A percentile compares a stretch with the other conserved stretches of the same genome.
Conservation (phyloP, 139 green algal species). For the Tetraselmis chui region DNA sequence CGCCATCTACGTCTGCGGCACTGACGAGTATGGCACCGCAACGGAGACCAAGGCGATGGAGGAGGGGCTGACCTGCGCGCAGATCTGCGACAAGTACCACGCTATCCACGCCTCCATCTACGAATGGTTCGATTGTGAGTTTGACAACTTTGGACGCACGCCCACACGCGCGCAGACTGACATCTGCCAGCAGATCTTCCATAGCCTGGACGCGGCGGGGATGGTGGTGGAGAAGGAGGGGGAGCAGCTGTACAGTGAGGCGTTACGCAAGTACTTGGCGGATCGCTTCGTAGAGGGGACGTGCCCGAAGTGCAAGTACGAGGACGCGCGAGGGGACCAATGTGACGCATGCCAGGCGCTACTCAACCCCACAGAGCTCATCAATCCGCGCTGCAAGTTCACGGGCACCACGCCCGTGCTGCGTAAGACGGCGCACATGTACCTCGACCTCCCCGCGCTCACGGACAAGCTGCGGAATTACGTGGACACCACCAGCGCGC, state of each 20-base stretch:
- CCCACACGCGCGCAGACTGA: slow-evolving; percentile 71
- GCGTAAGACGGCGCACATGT: slow-evolving; percentile 83
- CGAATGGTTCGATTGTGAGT: slow-evolving; percentile 92
- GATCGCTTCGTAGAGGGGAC: slow-evolving; percentile 90
- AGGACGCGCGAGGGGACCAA: slow-evolving; percentile 82
- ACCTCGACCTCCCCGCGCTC: slow-evolving; percentile 89
- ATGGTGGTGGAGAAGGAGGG: slow-evolving; percentile 58
- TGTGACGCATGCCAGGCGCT: slow-evolving; percentile 87
- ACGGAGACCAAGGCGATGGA: slow-evolving; percentile 98
- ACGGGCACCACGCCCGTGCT: slow-evolving; percentile 59
- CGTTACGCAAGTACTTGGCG: slow-evolving; percentile 85
- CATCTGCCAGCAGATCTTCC: slow-evolving; percentile 41
- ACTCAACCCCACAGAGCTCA: slow-evolving; percentile 90
- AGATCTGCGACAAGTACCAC: slow-evolving; percentile 99
- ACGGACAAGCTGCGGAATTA: slow-evolving; percentile 56
- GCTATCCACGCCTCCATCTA: slow-evolving; percentile 90
- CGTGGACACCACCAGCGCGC: slow-evolving; percentile 50
- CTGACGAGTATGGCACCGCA: slow-evolving; percentile 97
- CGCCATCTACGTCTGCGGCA: slow-evolving; percentile 91
- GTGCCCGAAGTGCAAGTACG: slow-evolving; percentile 91
- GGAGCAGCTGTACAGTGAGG: slow-evolving; percentile 83
- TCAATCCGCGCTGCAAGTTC: slow-evolving; percentile 85
- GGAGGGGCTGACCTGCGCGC: slow-evolving; percentile 78
- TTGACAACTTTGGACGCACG: slow-evolving; percentile 92
- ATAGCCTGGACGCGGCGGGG: slow-evolving; percentile 31